These are phyloP conservation scores for Helenozyma rhizophorensis DNA, from an alignment of 805 yeast species.

Conservation along the genomic window DNA sequence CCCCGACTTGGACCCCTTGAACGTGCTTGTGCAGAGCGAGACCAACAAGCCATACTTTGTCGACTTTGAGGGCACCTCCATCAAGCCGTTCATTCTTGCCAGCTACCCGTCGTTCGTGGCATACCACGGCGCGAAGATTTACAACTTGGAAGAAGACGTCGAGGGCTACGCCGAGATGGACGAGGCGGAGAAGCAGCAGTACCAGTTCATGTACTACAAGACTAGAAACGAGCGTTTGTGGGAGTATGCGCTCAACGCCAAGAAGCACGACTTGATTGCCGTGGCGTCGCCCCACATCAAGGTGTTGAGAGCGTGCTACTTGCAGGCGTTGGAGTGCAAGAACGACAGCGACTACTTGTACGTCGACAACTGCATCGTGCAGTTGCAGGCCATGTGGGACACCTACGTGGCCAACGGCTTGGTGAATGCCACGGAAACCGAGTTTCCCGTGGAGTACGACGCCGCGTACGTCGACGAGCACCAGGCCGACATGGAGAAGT, in stretches of 20 bases:
- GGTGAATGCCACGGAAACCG: slow-evolving; percentile 37
- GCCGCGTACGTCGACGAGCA: slow-evolving; percentile 58
- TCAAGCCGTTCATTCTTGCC: slow-evolving; percentile 78
- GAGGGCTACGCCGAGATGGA: slow-evolving; percentile 64
- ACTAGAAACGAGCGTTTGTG: slow-evolving; percentile 89
- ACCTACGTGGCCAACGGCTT: slow-evolving; percentile 56
- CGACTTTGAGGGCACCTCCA: slow-evolving; percentile 78
- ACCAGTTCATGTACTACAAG: slow-evolving; percentile 79
- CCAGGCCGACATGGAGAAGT: slow-evolving; percentile 53
- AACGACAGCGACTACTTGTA: slow-evolving; percentile 56
- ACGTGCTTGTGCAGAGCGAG: slow-evolving; percentile 50
- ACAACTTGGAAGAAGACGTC: slow-evolving; percentile 67
- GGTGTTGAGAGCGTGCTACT: slow-evolving; percentile 60
- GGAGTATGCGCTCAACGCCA: slow-evolving; percentile 71
- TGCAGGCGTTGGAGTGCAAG: slow-evolving; percentile 56
- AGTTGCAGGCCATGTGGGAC: slow-evolving; percentile 66
- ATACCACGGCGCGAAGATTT: slow-evolving; percentile 86
- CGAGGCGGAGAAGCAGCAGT: slow-evolving; percentile 73
- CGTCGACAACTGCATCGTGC: slow-evolving; percentile 63
- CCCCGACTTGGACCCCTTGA: slow-evolving; percentile 91
- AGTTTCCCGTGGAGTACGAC: slow-evolving; percentile 58
- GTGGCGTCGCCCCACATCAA: slow-evolving; percentile 84
- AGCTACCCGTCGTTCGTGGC: slow-evolving; percentile 79
- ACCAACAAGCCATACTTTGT: slow-evolving; percentile 46
- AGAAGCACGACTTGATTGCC: slow-evolving; percentile 63